phyloP scores from a whole-genome alignment of 2,329 filamentous ascomycete species.

The Albifimbria verrucaria region DNA sequence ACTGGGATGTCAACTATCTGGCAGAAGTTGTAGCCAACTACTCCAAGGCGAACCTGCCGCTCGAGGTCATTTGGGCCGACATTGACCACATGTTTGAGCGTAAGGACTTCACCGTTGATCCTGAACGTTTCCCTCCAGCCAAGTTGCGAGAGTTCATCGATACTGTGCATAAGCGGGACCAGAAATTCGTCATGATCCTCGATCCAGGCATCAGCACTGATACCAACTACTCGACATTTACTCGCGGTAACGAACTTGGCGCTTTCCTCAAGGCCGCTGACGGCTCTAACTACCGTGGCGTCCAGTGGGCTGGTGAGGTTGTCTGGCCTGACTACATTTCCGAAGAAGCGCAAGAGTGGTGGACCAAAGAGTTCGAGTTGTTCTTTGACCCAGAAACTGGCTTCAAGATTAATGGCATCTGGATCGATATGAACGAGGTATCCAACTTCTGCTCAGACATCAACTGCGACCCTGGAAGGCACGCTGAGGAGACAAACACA shows the following conservation, averaged over 20 bases:
- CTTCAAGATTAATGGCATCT: constrained; percentile 70
- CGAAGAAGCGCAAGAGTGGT: constrained; percentile 58
- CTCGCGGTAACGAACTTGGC: constrained; percentile 37
- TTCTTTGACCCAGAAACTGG: constrained; percentile 63
- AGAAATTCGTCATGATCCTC: constrained; percentile 73
- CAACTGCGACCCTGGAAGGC: constrained; percentile 3
- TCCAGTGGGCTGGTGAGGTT: constrained; percentile 71
- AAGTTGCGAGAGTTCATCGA: constrained; percentile 62
- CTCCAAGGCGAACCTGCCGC: constrained; percentile 58
- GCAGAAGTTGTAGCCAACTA: constrained; percentile 67
- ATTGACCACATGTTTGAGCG: constrained; percentile 27
- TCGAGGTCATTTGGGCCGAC: constrained; percentile 48
- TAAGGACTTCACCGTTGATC: constrained; percentile 55
- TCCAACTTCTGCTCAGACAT: constrained; percentile 17
- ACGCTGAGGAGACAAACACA: constrained; percentile 5
- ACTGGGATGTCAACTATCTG: constrained; percentile 59
- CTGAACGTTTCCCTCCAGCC: constrained; percentile 55
- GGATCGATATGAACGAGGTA: constrained; percentile 62
- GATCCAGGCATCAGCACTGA: constrained; percentile 59
- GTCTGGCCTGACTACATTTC: constrained; percentile 74
- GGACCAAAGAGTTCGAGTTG: constrained; percentile 59
- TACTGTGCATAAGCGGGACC: constrained; percentile 61
- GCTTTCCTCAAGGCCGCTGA: constrained; percentile 46
- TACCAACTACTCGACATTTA: constrained; percentile 43
- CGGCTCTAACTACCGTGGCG: constrained; percentile 52